A percentile compares a stretch with the other conserved stretches of the same genome.
These are phyloP conservation scores for Olyra latifolia DNA, from an alignment of 176 grass and related monocot species.

Conservation along the genomic window DNA sequence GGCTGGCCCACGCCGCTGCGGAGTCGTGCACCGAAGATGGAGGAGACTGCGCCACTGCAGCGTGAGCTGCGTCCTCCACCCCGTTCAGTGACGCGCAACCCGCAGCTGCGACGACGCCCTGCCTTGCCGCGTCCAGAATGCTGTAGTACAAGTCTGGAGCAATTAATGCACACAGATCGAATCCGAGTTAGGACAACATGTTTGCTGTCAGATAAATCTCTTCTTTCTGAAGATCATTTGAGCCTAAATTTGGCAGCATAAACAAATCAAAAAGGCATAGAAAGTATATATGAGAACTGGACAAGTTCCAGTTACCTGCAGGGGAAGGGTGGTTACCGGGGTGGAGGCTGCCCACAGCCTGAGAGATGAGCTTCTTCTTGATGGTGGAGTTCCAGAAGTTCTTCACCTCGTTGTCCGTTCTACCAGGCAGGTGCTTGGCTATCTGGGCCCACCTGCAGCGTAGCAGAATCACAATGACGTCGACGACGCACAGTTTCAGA, in stretches of 20 bases:
- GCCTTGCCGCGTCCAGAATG: conserved; percentile 52
- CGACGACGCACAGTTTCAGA: not conserved
- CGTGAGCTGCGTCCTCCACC: conserved; percentile 21
- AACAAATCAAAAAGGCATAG: not conserved
- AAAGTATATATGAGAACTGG: not conserved
- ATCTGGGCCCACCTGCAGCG: conserved; percentile 94
- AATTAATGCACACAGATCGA: not conserved
- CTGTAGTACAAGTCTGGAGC: conserved; percentile 61
- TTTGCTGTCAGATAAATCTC: not conserved
- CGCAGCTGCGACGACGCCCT: conserved; percentile 27
- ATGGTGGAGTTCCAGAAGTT: conserved; percentile 99
- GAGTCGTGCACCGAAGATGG: conserved; percentile 24
- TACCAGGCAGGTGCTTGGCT: conserved; percentile 93
- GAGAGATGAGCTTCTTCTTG: conserved; percentile 92
- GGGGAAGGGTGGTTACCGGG: conserved; percentile 39
- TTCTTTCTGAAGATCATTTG: not conserved
- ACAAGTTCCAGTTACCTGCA: too few species aligned
- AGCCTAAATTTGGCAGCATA: not conserved
- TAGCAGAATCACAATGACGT: not conserved
- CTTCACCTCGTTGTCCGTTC: conserved; percentile 99
- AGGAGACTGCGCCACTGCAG: not conserved
- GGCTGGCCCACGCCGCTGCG: conserved; percentile 27
- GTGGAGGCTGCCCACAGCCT: conserved; percentile 63
- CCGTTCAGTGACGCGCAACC: conserved; percentile 26
- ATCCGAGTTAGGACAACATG: conserved; percentile 1